phyloP scores from a whole-genome alignment of 768 basidiomycete genomes.

The Amyloporia xantha region DNA sequence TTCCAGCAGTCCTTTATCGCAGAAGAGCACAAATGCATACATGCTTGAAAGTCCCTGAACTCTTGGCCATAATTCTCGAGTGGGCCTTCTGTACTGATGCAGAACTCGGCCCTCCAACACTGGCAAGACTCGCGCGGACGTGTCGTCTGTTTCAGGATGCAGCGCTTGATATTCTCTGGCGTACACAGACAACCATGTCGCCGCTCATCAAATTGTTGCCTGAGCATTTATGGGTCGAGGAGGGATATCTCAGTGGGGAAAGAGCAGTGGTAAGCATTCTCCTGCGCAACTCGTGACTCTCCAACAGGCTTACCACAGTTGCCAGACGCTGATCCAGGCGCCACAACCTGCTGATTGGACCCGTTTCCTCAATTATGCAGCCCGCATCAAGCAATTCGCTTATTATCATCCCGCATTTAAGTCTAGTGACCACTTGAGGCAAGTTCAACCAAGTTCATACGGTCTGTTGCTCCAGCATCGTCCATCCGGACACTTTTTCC shows the following conservation, averaged over 20 bases:
- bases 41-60: conserved; percentile 8
- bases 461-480: not conserved
- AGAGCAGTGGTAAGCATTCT: not conserved
- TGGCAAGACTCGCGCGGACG: conserved; percentile 7
- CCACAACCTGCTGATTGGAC: conserved; percentile 9
- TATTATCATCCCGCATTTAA: not conserved
- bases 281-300: too few species aligned
- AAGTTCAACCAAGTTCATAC: not conserved
- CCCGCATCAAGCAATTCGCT: not conserved
- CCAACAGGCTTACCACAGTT: not conserved
- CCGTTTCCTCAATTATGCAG: conserved; percentile 7
- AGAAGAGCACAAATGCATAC: too few species aligned
- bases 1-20: too few species aligned
- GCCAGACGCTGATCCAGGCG: not conserved
- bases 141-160: conserved; percentile 4
- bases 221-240: not conserved
- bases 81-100: not conserved
- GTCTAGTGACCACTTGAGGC: not conserved
- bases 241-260: not conserved
- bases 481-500: conserved; percentile 1
- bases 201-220: conserved; percentile 17
- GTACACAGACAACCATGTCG: conserved; percentile 14
- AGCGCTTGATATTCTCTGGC: conserved; percentile 12
- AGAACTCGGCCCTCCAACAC: not conserved
- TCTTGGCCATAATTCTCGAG: conserved; percentile 7